Percentiles rank a stretch among this genome's conserved stretches.
Evolutionary conservation across 352 stramenopile species (phyloP).

Genomic region (Phytopythium mirpurense): DNA sequence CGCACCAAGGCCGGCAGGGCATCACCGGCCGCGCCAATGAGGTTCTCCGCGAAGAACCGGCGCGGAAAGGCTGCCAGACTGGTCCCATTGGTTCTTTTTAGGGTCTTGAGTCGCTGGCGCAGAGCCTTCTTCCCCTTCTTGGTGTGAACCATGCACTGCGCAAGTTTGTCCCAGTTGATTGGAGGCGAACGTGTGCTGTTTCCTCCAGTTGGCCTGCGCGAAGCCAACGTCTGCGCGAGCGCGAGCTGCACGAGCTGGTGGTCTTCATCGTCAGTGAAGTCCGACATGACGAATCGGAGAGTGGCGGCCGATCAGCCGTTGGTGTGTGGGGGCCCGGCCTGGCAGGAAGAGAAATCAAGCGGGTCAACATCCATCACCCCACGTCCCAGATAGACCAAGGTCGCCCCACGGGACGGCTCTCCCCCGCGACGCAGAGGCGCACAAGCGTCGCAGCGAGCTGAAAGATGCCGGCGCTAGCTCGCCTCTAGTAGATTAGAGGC

Average conservation of each 20-base stretch:
- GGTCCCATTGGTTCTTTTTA: constrained; percentile 40
- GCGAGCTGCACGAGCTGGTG: constrained; percentile 49
- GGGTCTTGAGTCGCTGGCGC: constrained; percentile 46
- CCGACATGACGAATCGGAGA: constrained; percentile 23
- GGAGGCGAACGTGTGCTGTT: no score
- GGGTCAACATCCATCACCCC: neutral
- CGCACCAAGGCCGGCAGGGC: no score
- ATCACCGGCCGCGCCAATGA: no score
- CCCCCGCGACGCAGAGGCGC: no score
- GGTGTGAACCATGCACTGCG: constrained; percentile 18
- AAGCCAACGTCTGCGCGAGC: constrained; percentile 6
- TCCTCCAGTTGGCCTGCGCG: neutral
- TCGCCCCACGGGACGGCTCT: no score
- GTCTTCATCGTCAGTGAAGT: constrained; percentile 56
- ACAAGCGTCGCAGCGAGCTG: no score
- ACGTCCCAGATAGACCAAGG: constrained; percentile 1
- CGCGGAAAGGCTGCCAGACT: constrained; percentile 24
- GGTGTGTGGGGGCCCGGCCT: neutral
- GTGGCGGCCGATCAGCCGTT: neutral
- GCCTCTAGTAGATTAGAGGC: no score
- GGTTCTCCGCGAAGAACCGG: constrained; percentile 54
- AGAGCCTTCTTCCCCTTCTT: constrained; percentile 30
- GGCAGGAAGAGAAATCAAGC: neutral
- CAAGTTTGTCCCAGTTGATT: constrained; percentile 15
- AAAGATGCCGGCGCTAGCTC: no score